Conservation (phyloP, 352 stramenopile species). For the Pythium dissotocum region DNA sequence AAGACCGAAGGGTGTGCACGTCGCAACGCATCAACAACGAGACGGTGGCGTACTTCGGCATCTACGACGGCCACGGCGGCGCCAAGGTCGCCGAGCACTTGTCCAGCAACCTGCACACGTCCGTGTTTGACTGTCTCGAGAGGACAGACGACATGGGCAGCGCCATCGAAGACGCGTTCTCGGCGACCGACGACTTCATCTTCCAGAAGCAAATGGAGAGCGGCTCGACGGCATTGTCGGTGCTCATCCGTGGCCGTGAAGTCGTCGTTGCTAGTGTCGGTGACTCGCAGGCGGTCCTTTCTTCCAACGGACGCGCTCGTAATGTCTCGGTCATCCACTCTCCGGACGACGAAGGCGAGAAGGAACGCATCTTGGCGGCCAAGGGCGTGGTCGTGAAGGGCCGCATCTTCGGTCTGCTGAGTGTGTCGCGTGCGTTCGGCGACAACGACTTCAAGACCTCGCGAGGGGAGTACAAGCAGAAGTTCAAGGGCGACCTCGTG, state of each 20-base stretch:
- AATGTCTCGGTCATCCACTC: slow-evolving; percentile 73
- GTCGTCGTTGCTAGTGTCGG: slow-evolving; percentile 71
- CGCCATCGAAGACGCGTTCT: slow-evolving; percentile 45
- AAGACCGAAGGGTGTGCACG: slow-evolving; percentile 63
- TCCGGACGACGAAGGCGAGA: slow-evolving; percentile 64
- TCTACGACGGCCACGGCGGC: slow-evolving; percentile 85
- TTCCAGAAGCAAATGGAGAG: slow-evolving; percentile 70
- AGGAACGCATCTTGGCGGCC: slow-evolving; percentile 75
- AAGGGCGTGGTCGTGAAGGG: slow-evolving; percentile 85
- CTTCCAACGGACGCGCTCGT: slow-evolving; percentile 50
- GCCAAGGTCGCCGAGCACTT: slow-evolving; percentile 69
- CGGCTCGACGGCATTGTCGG: slow-evolving; percentile 67
- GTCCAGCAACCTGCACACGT: slow-evolving; percentile 52
- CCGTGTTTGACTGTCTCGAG: slow-evolving; percentile 56
- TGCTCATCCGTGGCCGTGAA: slow-evolving; percentile 54
- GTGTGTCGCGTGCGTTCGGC: slow-evolving; percentile 81
- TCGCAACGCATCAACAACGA: slow-evolving; percentile 56
- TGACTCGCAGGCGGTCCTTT: slow-evolving; percentile 81
- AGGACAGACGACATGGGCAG: slow-evolving; percentile 32
- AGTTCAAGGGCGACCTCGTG: slow-evolving; percentile 83
- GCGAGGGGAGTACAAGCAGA: slow-evolving; percentile 74
- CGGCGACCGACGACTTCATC: slow-evolving; percentile 69
- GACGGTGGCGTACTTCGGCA: slow-evolving; percentile 75
- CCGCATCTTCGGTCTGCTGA: slow-evolving; percentile 82
- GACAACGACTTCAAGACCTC: slow-evolving; percentile 88